phyloP scores from a whole-genome alignment of 805 yeast genomes.

The Metschnikowia baotianmanensis region DNA sequence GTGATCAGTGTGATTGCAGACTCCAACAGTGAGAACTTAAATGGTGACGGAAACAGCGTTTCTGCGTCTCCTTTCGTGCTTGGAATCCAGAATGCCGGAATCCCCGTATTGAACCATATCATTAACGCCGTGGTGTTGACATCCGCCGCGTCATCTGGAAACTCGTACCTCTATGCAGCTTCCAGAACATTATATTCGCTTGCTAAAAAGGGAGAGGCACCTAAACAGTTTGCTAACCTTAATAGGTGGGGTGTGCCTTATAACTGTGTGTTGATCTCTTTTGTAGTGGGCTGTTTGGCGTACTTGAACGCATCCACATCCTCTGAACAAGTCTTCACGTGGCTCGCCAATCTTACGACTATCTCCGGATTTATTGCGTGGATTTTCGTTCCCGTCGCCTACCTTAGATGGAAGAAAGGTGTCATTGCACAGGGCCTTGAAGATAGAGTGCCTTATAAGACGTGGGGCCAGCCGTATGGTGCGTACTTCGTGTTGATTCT shows the following conservation, averaged over 20 bases:
- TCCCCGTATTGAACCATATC: slow-evolving; percentile 67
- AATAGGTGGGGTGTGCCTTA: slow-evolving; percentile 47
- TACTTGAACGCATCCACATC: slow-evolving; percentile 54
- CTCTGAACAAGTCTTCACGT: slow-evolving; percentile 53
- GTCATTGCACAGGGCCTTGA: slow-evolving; percentile 48
- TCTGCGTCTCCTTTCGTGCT: slow-evolving; percentile 79
- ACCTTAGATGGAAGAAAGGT: slow-evolving; percentile 64
- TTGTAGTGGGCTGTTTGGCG: slow-evolving; percentile 44
- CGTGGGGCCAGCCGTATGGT: slow-evolving; percentile 56
- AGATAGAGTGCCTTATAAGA: slow-evolving; percentile 57
- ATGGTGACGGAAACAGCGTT: slow-evolving; percentile 37
- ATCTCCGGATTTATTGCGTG: slow-evolving; percentile 67
- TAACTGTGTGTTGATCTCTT: slow-evolving; percentile 30
- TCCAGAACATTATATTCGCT: slow-evolving; percentile 21
- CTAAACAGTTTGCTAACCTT: slow-evolving; percentile 17
- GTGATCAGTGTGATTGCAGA: slow-evolving; percentile 40
- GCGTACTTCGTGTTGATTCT: slow-evolving; percentile 53
- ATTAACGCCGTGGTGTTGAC: slow-evolving; percentile 76
- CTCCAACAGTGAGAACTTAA: slow-evolving; percentile 26
- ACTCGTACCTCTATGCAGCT: slow-evolving; percentile 21
- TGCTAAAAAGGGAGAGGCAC: slow-evolving; percentile 19
- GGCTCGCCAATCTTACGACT: slow-evolving; percentile 66
- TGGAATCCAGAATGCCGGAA: slow-evolving; percentile 69
- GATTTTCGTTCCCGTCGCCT: slow-evolving; percentile 53
- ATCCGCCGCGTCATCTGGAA: slow-evolving; percentile 47